Evolutionary conservation across 1,284 basidiomycete species (phyloP).

Genomic region (Cryptococcus sp.): DNA sequence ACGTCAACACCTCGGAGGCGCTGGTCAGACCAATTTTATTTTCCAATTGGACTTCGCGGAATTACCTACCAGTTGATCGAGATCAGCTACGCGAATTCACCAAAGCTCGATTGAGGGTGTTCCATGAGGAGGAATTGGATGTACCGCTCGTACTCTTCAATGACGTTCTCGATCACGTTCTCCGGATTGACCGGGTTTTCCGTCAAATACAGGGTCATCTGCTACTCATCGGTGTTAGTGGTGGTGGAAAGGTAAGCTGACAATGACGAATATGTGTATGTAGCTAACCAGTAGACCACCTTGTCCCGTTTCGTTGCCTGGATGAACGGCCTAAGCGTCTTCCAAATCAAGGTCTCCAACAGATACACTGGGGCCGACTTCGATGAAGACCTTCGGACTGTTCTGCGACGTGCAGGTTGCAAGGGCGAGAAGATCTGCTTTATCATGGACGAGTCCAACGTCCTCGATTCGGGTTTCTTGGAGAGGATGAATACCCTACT

Average conservation of each 20-base stretch:
- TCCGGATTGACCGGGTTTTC: constrained; percentile 98
- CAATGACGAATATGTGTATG: neutral
- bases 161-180: constrained; percentile 93
- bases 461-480: constrained; percentile 95
- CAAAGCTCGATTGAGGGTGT: constrained; percentile 88
- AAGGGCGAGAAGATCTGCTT: constrained; percentile 99
- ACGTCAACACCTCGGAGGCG: constrained; percentile 76
- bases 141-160: constrained; percentile 98
- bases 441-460: constrained; percentile 99
- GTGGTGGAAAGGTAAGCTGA: constrained; percentile 82
- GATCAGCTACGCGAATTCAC: constrained; percentile 93
- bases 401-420: constrained; percentile 89
- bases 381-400: constrained; percentile 91
- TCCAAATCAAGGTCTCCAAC: constrained; percentile 98
- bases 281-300: constrained; percentile 64
- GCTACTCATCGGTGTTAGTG: constrained; percentile 93
- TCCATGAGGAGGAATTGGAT: constrained; percentile 97
- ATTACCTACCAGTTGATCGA: constrained; percentile 92
- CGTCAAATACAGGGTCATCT: constrained; percentile 95
- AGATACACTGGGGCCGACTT: constrained; percentile 98
- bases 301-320: constrained; percentile 97
- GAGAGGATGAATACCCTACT: constrained; percentile 99
- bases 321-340: constrained; percentile 98
- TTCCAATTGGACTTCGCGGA: constrained; percentile 98
- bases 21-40: constrained; percentile 87